These are phyloP conservation scores for Amesomyces nigricolor DNA, from an alignment of 2,329 filamentous ascomycete species.

Conservation along the genomic window DNA sequence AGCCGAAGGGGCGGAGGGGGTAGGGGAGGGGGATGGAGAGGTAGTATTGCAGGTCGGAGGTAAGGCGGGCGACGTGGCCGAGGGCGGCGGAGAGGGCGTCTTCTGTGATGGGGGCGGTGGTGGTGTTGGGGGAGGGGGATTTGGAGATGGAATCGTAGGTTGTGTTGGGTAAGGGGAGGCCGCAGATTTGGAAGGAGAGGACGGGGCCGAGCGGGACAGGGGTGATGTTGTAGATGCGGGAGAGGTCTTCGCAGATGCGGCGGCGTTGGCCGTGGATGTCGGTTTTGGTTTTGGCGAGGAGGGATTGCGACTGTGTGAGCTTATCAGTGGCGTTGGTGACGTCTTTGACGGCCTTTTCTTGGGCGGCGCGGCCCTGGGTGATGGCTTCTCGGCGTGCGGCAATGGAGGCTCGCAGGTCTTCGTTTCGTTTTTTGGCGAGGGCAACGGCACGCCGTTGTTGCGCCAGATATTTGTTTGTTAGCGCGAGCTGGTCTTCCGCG, in stretches of 20 bases:
- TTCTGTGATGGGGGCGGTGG: slow-evolving; percentile 43
- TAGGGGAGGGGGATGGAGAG: slow-evolving; percentile 75
- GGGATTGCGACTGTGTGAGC: slow-evolving; percentile 49
- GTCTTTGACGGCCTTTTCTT: slow-evolving; percentile 54
- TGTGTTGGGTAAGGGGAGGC: slow-evolving; percentile 73
- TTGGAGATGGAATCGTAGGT: slow-evolving; percentile 53
- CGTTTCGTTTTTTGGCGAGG: slow-evolving; percentile 54
- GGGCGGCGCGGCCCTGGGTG: slow-evolving; percentile 51
- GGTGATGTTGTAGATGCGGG: slow-evolving; percentile 73
- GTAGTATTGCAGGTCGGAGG: slow-evolving; percentile 75
- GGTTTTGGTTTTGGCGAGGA: slow-evolving; percentile 58
- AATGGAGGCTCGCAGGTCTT: slow-evolving; percentile 64
- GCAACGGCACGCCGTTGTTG: slow-evolving; percentile 62
- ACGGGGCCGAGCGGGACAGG: slow-evolving; percentile 52
- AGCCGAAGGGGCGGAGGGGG: slow-evolving; percentile 65
- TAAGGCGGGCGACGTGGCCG: slow-evolving; percentile 70
- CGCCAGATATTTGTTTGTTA: slow-evolving; percentile 51
- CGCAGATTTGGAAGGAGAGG: slow-evolving; percentile 78
- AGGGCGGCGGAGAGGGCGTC: slow-evolving; percentile 75
- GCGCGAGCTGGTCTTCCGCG: slow-evolving; percentile 44
- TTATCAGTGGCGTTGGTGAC: slow-evolving; percentile 57
- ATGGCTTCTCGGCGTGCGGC: slow-evolving; percentile 63
- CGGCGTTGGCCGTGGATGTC: slow-evolving; percentile 79
- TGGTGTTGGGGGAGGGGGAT: slow-evolving; percentile 18
- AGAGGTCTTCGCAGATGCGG: slow-evolving; percentile 79